phyloP scores from a whole-genome alignment of 805 yeast genomes.

The Vanderwaltozyma yarrowii region DNA sequence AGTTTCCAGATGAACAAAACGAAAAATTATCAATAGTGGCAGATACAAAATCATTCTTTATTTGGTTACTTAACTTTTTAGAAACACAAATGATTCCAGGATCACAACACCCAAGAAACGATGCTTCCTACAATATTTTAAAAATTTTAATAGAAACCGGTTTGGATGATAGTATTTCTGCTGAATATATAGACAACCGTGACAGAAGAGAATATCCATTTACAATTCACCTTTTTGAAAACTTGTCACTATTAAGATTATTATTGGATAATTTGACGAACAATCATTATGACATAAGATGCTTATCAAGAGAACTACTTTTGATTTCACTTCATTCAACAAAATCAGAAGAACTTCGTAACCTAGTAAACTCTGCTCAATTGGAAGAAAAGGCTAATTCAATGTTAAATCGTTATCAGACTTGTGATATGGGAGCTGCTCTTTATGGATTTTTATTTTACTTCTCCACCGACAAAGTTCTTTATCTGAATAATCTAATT shows the following conservation, averaged over 20 bases:
- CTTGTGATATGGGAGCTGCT: slow-evolving; percentile 73
- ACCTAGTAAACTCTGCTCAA: slow-evolving; percentile 5
- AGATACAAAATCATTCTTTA: slow-evolving; percentile 32
- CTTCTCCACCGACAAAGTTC: slow-evolving; percentile 23
- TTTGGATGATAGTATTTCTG: slow-evolving; percentile 38
- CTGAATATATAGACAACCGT: slow-evolving; percentile 30
- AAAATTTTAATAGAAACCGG: slow-evolving; percentile 42
- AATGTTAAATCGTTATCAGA: slow-evolving; percentile 40
- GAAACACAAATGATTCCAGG: slow-evolving; percentile 41
- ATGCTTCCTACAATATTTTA: slow-evolving; percentile 41
- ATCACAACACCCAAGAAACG: slow-evolving; percentile 43
- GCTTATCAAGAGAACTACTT: slow-evolving; percentile 37
- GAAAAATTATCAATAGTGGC: slow-evolving; percentile 24
- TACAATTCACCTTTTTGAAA: slow-evolving; percentile 33
- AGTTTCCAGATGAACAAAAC: slow-evolving; percentile 33
- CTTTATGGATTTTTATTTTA: slow-evolving; percentile 42
- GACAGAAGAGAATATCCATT: slow-evolving; percentile 42
- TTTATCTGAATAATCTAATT: slow-evolving; percentile 28
- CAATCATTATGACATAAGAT: slow-evolving; percentile 71
- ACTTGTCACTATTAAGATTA: slow-evolving; percentile 32
- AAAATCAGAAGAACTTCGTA: background rate
- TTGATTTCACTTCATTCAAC: slow-evolving; percentile 25
- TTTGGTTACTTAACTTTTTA: slow-evolving; percentile 30
- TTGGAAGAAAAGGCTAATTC: slow-evolving; percentile 22
- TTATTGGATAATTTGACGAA: slow-evolving; percentile 55